Base-by-base conservation (phyloP, 164 flowering plant genomes). In the Houttuynia cordata region DNA sequence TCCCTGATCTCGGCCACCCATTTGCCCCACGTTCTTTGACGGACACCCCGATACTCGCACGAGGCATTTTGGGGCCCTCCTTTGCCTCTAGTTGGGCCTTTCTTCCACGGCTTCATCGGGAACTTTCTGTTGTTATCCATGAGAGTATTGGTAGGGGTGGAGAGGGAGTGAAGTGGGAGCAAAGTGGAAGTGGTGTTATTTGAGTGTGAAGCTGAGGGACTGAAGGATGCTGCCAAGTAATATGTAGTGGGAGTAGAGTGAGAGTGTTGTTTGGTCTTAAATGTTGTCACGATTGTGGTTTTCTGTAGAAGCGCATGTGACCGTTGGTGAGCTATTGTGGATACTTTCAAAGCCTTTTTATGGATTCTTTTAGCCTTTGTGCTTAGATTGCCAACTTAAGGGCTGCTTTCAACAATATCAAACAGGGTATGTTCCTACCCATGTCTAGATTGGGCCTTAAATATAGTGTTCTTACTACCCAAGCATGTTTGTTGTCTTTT, bases 1-100 rank as follows among this genome's bases (percentile, higher is more conserved):
- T 93, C 99, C 63, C 99, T 78, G 55, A 93, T 93, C 64, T 93
- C 98, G 0, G 98, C 98, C 34, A 93, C 98, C 98, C 98, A 93
- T 76, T 93, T 93, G 13, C 98, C 98, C 98, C 98, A 93, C 0
- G 98, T 93, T 39, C 98, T 71, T 68, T 93, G 98, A 30, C 98
- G 67, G 25, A 93, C 98, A 3, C 98, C 98, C 10, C 97, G 77
- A 53, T 90, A 93, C 61, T 85, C 85, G 53, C 98, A 93, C 0
- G 85, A 68, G 5, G 97, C 85, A 56, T 93, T 93, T 65, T 84
- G 92, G 15, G 98, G 98, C 0, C 98, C 98, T 15, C 98, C 98
- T 76, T 93, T 93, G 64, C 98, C 97, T 72, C 98, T 78, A 0
- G 96, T 76, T 0, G 97, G 97, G 15, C 97, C 98, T 71, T 93